phyloP scores from a whole-genome alignment of 2,329 filamentous ascomycete genomes.

The Blastomyces gilchristii region DNA sequence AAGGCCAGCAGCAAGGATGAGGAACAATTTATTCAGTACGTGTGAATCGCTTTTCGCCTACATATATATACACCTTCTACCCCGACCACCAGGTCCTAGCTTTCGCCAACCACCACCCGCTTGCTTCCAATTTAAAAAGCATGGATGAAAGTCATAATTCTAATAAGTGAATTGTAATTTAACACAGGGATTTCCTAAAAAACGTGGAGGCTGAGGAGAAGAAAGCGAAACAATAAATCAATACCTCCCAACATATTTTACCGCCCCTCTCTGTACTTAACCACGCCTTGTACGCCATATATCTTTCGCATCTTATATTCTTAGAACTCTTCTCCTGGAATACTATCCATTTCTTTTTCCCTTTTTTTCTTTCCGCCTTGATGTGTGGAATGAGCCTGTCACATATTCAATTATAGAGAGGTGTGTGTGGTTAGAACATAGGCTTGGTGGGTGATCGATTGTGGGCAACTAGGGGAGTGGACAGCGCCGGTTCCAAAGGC shows the following conservation, averaged over 20 bases:
- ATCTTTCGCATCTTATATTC: constrained; percentile 1
- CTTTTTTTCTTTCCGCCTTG: background rate
- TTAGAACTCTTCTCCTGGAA: background rate
- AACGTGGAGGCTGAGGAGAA: constrained; percentile 39
- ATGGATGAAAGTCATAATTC: background rate
- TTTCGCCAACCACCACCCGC: background rate
- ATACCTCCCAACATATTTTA: background rate
- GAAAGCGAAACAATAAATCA: constrained; percentile 24
- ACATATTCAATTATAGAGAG: background rate
- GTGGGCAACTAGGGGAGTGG: background rate
- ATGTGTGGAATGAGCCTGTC: background rate
- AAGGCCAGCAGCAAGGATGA: constrained; percentile 57
- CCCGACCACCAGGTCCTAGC: background rate
- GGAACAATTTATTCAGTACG: constrained; percentile 59
- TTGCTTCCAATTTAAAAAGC: background rate
- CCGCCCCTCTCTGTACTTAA: background rate
- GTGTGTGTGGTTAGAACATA: background rate
- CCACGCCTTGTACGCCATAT: background rate
- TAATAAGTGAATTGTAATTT: background rate
- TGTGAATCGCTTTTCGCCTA: constrained; percentile 13
- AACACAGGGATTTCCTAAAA: constrained; percentile 41
- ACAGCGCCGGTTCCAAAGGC: background rate
- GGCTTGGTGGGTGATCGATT: background rate
- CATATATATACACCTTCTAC: background rate
- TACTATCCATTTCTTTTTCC: background rate